Percentiles rank a stretch among this genome's conserved stretches.
Conservation (phyloP, 2,329 filamentous ascomycete species). For the Geoglossum cookeanum region DNA sequence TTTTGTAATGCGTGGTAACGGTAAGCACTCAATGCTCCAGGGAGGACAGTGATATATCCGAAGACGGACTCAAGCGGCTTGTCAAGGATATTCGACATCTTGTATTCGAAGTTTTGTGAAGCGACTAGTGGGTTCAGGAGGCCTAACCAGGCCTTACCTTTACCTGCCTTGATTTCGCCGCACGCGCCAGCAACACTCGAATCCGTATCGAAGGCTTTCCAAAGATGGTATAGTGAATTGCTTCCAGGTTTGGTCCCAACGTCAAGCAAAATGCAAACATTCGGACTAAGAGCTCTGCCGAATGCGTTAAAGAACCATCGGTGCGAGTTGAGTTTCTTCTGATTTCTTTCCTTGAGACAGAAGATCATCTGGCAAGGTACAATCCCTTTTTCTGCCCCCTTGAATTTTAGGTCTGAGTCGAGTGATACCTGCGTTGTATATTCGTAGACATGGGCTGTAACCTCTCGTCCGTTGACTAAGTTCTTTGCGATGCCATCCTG, state of each 20-base stretch:
- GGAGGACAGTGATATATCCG: slow-evolving; percentile 92
- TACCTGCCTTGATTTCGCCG: slow-evolving; percentile 94
- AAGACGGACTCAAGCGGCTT: slow-evolving; percentile 95
- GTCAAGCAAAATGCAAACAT: slow-evolving; percentile 90
- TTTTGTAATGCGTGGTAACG: slow-evolving; percentile 93
- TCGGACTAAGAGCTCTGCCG: slow-evolving; percentile 77
- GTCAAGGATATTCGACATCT: slow-evolving; percentile 98
- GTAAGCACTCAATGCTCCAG: slow-evolving; percentile 87
- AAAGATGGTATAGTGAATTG: slow-evolving; percentile 89
- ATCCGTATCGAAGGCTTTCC: slow-evolving; percentile 97
- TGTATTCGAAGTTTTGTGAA: slow-evolving; percentile 98
- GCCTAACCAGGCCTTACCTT: slow-evolving; percentile 65
- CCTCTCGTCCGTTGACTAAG: slow-evolving; percentile 84
- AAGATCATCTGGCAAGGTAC: slow-evolving; percentile 97
- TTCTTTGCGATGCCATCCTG: slow-evolving; percentile 98
- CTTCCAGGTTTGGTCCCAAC: slow-evolving; percentile 82
- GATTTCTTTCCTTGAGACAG: slow-evolving; percentile 93
- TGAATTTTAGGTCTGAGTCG: slow-evolving; percentile 92
- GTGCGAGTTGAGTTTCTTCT: slow-evolving; percentile 95
- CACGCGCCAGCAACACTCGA: slow-evolving; percentile 94
- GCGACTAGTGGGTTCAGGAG: slow-evolving; percentile 87
- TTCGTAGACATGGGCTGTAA: slow-evolving; percentile 94
- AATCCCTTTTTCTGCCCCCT: slow-evolving; percentile 96
- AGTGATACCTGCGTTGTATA: slow-evolving; percentile 97
- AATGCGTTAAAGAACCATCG: slow-evolving; percentile 99